Base-by-base conservation (phyloP, 805 yeast genomes). In the Starmerella stellata region DNA sequence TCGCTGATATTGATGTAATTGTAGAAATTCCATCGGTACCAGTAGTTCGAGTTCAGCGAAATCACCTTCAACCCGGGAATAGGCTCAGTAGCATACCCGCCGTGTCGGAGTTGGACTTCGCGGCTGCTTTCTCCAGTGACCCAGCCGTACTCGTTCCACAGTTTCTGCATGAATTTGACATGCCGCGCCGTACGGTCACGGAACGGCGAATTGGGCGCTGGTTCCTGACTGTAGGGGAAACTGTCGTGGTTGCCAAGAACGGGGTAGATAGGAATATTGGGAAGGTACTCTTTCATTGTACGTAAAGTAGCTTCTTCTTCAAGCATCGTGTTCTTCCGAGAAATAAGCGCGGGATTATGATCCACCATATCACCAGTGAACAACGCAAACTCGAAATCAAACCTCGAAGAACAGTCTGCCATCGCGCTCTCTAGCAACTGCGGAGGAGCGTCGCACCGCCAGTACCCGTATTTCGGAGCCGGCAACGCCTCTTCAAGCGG, bases 331-430 rank as follows among this genome's bases (percentile, higher is more conserved):
- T 63, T 60, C 34, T 70, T 64, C 44, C 52, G 56, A 34, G 68
- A 61, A 35, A 67, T 66, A 49, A 66, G 63, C 35, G 64, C 62
- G 11, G 60, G 50, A 40, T 67, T 71, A 51, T 76, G 85, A 53
- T 76, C 82, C 38, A 75, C 76, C 52, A 75, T 62, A 51, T 76
- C 85, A 40, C 83, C 83, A 4, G 82, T 76, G 62, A 76, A 76
- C 29, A 76, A 55, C 2, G 76, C 65, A 51, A 75, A 75, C 38
- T 73, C 75, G 48, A 67, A 75, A 16, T 61, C 55, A 4, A 18
- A 18, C 15, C 34, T 29, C 5, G 13, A 24, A 17, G 36, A 30
- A 2, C 69, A 60, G 20, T 68, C 58, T 37, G 61, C 59, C 52
- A 75, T 56, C 9, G 78, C 67, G 45, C 69, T 68, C 52, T 74